Base-by-base conservation (phyloP, 164 flowering plant genomes). In the Umbilicus rupestris region DNA sequence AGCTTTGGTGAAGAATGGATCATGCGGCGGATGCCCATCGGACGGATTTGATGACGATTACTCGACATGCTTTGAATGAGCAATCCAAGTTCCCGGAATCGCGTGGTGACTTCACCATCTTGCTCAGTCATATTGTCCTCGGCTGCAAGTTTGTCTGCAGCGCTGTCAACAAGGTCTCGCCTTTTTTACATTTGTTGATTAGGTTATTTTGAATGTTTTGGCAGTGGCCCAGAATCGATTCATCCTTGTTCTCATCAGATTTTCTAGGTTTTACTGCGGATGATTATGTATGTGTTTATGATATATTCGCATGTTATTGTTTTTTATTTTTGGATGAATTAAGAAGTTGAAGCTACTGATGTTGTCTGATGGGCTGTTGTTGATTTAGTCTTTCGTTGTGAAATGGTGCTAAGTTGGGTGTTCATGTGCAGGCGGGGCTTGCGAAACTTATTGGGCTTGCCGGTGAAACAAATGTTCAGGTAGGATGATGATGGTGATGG, bases 121-220 rank as follows among this genome's bases (percentile, higher is more conserved):
- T 94, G 76, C 90, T 94, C 70, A 91, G 77, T 78, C 86, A 94
- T 75, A 94, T 94, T 71, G 99, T 94, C 71, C 88, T 90, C 19
- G 97, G 97, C 7, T 90, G 97, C 85, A 90, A 88, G 74, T 90
- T 90, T 77, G 97, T 94, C 72, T 94, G 99, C 81, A n/a, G 88
- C 66, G 87, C 92, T 66, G 99, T 94, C 64, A 94, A 85, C 79
- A 94, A 94, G 95, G 99, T 94, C 45, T 37, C 30, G 57, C 57
- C 63, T 39, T 20, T 2, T 30, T 30, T 39, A 8, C 30, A 16
- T 22, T 7, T 19, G 29, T n/a, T n/a, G n/a, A n/a, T n/a, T n/a
- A n/a, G n/a, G n/a, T n/a, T n/a, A n/a, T n/a, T n/a, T n/a, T n/a
- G n/a, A n/a, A n/a, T n/a, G n/a, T n/a, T n/a, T n/a, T n/a, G n/a